phyloP scores from a whole-genome alignment of 2,329 filamentous ascomycete species.

The Chaetothyriales sp. region DNA sequence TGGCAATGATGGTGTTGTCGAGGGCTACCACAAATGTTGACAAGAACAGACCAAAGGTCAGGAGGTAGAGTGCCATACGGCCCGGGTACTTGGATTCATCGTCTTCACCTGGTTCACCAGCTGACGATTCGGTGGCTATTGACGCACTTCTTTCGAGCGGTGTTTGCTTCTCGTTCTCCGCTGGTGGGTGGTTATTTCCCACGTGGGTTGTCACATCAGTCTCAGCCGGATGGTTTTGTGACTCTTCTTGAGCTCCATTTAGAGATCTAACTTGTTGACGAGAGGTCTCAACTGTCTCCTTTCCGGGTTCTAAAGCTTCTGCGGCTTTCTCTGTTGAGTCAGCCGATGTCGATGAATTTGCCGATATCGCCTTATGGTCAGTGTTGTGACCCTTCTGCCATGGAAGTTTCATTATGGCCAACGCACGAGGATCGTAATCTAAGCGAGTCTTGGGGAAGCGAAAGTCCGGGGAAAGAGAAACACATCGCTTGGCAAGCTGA shows the following conservation, averaged over 20 bases:
- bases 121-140: conserved; percentile 6
- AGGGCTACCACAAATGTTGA: conserved; percentile 21
- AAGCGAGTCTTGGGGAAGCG: too few species aligned
- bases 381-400: neutral
- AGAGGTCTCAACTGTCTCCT: neutral
- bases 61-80: conserved; percentile 12
- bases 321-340: neutral
- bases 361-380: neutral
- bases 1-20: conserved; percentile 21
- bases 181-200: too few species aligned
- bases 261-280: neutral
- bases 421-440: too few species aligned
- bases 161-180: conserved; percentile 1
- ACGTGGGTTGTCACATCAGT: neutral
- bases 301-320: neutral
- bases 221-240: neutral
- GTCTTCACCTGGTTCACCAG: conserved; percentile 11
- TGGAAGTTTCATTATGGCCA: neutral
- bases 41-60: conserved; percentile 18
- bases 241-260: neutral
- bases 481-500: too few species aligned
- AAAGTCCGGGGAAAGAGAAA: too few species aligned
- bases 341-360: neutral
- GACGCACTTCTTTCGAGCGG: conserved; percentile 4
- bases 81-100: conserved; percentile 17